phyloP scores from a whole-genome alignment of 768 basidiomycete species.

The Hortiboletus flavorubellus region DNA sequence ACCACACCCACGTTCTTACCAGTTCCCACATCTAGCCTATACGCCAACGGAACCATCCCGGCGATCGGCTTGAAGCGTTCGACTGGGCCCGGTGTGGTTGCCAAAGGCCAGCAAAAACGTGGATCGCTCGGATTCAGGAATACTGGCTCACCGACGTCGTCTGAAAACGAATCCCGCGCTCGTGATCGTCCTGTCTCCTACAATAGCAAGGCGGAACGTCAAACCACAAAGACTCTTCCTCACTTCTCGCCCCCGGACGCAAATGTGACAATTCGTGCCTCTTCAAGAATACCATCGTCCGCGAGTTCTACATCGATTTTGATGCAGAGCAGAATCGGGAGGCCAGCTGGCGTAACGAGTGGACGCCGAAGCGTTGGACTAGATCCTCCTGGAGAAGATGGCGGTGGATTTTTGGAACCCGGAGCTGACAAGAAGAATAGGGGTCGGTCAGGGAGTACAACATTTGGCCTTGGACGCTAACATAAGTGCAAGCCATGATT shows the following conservation, averaged over 20 bases:
- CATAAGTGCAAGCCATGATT: slow-evolving; percentile 13
- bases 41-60: slow-evolving; percentile 34
- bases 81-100: slow-evolving; percentile 43
- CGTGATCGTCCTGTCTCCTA: slow-evolving; percentile 30
- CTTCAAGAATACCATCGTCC: slow-evolving; percentile 41
- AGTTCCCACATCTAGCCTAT: slow-evolving; percentile 53
- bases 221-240: slow-evolving; percentile 37
- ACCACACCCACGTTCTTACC: slow-evolving; percentile 76
- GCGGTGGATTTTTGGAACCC: slow-evolving; percentile 14
- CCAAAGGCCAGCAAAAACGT: slow-evolving; percentile 49
- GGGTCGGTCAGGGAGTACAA: slow-evolving; percentile 28
- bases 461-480: slow-evolving; percentile 21
- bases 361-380: slow-evolving; percentile 42
- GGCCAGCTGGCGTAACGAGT: slow-evolving; percentile 36
- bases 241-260: slow-evolving; percentile 40
- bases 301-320: slow-evolving; percentile 29
- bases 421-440: slow-evolving; percentile 20
- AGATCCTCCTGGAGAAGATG: slow-evolving; percentile 25
- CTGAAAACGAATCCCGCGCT: slow-evolving; percentile 23
- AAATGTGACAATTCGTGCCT: slow-evolving; percentile 47
- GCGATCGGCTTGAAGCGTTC: slow-evolving; percentile 58
- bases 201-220: slow-evolving; percentile 22
- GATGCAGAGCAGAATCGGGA: slow-evolving; percentile 46
- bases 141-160: slow-evolving; percentile 28
- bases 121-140: slow-evolving; percentile 57